Evolutionary conservation across 805 yeast species (phyloP).

Genomic region (Myxozyma neglecta): DNA sequence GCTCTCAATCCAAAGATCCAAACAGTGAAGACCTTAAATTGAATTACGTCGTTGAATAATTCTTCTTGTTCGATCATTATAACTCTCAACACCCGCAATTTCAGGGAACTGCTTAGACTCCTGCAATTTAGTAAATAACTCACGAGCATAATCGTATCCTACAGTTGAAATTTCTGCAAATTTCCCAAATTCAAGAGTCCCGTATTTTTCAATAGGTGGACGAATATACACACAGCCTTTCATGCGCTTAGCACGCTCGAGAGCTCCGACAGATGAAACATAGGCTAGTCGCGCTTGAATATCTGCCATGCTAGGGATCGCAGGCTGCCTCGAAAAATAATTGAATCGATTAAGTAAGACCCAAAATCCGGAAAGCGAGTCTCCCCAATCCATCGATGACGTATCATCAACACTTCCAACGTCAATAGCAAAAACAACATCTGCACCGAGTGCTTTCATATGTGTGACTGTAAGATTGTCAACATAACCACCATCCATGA

Average conservation of each 20-base stretch:
- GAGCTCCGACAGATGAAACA: slow-evolving; percentile 90
- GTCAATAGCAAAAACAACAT: slow-evolving; percentile 84
- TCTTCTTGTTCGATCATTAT: neutral
- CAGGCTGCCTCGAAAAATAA: slow-evolving; percentile 83
- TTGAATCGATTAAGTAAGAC: slow-evolving; percentile 83
- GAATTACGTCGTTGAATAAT: slow-evolving; percentile 28
- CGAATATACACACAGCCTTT: slow-evolving; percentile 85
- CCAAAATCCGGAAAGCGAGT: slow-evolving; percentile 85
- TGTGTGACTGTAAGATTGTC: slow-evolving; percentile 91
- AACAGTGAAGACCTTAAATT: slow-evolving; percentile 1
- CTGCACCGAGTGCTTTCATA: slow-evolving; percentile 82
- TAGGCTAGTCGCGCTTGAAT: slow-evolving; percentile 90
- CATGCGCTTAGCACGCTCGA: slow-evolving; percentile 79
- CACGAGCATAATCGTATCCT: slow-evolving; percentile 61
- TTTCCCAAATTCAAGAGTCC: slow-evolving; percentile 87
- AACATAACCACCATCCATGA: slow-evolving; percentile 93
- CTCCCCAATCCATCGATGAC: slow-evolving; percentile 88
- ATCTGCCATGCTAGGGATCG: slow-evolving; percentile 92
- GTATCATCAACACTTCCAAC: slow-evolving; percentile 94
- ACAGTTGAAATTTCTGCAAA: slow-evolving; percentile 82
- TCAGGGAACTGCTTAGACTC: slow-evolving; percentile 57
- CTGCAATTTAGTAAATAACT: slow-evolving; percentile 54
- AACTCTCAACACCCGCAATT: slow-evolving; percentile 52
- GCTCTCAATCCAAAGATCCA: neutral
- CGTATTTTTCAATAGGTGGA: slow-evolving; percentile 91